Conservation (phyloP, 108 stramenopile genomes). For the Cylindrotheca fusiformis region DNA sequence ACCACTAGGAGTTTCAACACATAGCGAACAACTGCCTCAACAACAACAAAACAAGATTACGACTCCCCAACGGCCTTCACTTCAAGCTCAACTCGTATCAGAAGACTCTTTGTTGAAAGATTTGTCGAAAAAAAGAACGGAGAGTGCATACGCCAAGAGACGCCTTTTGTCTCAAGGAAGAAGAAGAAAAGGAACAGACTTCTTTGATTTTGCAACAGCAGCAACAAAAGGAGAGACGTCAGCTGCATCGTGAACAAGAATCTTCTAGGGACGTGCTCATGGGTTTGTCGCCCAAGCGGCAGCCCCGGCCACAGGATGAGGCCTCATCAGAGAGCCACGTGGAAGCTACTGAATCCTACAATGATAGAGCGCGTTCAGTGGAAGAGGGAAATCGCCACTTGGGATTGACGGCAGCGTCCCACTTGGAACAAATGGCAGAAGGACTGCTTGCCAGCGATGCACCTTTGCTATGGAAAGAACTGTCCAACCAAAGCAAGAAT, state of each 20-base stretch:
- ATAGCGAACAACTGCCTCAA: neutral
- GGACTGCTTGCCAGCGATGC: constrained; percentile 67
- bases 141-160: constrained; percentile 7
- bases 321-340: too few relatives aligned
- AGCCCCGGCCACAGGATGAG: too few relatives aligned
- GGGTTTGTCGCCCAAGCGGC: neutral
- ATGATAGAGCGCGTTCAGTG: constrained; percentile 1
- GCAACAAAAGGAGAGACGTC: neutral
- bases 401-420: constrained; percentile 55
- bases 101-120: constrained; percentile 15
- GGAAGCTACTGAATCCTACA: too few relatives aligned
- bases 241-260: constrained; percentile 8
- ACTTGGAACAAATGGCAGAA: constrained; percentile 69
- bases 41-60: neutral
- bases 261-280: neutral
- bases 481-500: constrained; percentile 14
- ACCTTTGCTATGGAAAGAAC: constrained; percentile 56
- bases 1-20: neutral
- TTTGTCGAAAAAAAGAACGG: constrained; percentile 17
- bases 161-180: constrained; percentile 11
- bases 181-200: constrained; percentile 21
- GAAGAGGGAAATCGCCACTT: constrained; percentile 49
- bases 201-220: constrained; percentile 10
- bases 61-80: neutral
- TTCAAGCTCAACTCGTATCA: constrained; percentile 14